Conservation (phyloP, 1,284 basidiomycete species). For the Somion occarium region DNA sequence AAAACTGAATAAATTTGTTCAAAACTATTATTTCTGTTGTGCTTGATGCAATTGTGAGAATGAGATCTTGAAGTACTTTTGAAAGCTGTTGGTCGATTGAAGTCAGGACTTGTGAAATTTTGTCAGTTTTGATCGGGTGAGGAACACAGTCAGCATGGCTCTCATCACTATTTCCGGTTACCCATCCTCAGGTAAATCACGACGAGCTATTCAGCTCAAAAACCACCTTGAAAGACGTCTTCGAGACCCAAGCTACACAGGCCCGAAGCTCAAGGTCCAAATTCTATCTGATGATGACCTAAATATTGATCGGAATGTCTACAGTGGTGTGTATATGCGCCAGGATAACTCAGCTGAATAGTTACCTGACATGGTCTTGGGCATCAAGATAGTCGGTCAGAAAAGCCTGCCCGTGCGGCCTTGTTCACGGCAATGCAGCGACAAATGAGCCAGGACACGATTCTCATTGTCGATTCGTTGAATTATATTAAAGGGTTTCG, state of each 20-base stretch:
- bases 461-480: conserved; percentile 86
- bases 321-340: conserved; percentile 68
- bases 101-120: too few species aligned
- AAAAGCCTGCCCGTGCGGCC: conserved; percentile 86
- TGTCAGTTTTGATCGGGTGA: too few species aligned
- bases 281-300: conserved; percentile 80
- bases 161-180: conserved; percentile 90
- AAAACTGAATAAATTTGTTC: too few species aligned
- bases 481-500: conserved; percentile 98
- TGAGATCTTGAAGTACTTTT: too few species aligned
- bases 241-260: conserved; percentile 42
- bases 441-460: conserved; percentile 63
- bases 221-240: conserved; percentile 56
- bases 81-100: too few species aligned
- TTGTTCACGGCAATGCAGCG: conserved; percentile 87
- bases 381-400: conserved; percentile 78
- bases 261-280: conserved; percentile 51
- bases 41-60: too few species aligned
- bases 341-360: background rate
- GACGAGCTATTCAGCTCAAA: conserved; percentile 65
- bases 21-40: too few species aligned
- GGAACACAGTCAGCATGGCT: conserved; percentile 65
- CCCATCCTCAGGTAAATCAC: conserved; percentile 85
- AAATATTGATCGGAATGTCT: conserved; percentile 61
- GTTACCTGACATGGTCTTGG: background rate